Base-by-base conservation (phyloP, 1,139 yeast genomes). In the Candida tetrigidarum region DNA sequence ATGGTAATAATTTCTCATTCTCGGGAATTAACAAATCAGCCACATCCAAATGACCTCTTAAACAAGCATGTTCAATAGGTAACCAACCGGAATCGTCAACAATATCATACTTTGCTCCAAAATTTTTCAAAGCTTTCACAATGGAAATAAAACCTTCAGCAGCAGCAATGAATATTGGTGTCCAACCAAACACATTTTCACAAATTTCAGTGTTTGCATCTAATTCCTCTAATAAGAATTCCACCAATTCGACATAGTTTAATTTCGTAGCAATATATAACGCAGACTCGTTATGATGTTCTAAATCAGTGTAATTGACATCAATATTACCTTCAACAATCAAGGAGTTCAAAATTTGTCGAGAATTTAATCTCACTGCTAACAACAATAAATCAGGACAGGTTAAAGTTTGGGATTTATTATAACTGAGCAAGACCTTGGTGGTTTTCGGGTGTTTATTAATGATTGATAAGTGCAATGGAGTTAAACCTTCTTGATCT, bases 51-150 rank as follows among this genome's bases (percentile, higher is more conserved):
- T 91, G 96, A 8, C 99, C 99, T 56, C 98, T 77, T 41, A 93
- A 72, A 46, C 90, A 85, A 0, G 98, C 97, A 64, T 93, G 98
- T 58, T 93, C 99, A 83, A 90, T 84, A 7, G 98, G 97, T 19
- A 92, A 83, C 98, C 98, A 93, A 0, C 98, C 98, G 35, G 96
- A 86, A 43, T 81, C 86, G 66, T 93, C 99, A 16, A 79, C 77
- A 39, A 75, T 67, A 42, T 80, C 79, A 45, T 69, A 78, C 18
- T 74, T 69, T 10, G 88, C 84, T 6, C 81, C 83, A 39, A 74
- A 63, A 0, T 69, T 68, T 25, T 85, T 64, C 48, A 93, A 71
- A 8, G 80, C 51, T 42, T 76, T 64, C 8, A 84, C 88, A 34
- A 89, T 72, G 2, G 80, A 80, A 26, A 60, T 60, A 47, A 67